Percentiles rank a stretch among this genome's conserved stretches.
Evolutionary conservation across 1,284 basidiomycete species (phyloP).

Genomic region (Rugosomyces carneus): DNA sequence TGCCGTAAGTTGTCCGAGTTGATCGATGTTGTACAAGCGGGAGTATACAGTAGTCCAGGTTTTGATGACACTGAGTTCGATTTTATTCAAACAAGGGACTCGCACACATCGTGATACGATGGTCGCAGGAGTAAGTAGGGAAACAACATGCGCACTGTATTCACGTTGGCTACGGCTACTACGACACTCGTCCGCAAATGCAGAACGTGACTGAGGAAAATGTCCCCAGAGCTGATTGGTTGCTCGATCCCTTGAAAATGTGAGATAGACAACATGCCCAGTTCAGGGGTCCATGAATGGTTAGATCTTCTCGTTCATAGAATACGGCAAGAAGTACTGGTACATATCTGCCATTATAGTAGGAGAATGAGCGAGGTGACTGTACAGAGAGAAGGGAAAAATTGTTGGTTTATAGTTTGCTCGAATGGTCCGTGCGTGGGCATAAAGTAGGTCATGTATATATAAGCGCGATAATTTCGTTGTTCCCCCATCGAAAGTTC

Average conservation of each 20-base stretch:
- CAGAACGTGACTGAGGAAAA: no score
- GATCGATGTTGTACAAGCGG: no score
- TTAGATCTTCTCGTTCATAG: slow-evolving; percentile 37
- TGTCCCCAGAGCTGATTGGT: slow-evolving; percentile 70
- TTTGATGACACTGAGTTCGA: no score
- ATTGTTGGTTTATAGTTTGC: no score
- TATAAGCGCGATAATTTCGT: slow-evolving; percentile 12
- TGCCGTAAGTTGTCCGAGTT: no score
- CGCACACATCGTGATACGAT: no score
- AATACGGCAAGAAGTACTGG: background rate
- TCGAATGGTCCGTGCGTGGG: slow-evolving; percentile 60
- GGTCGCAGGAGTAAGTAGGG: no score
- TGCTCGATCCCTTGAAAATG: slow-evolving; percentile 40
- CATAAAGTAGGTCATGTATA: slow-evolving; percentile 21
- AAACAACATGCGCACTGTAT: no score
- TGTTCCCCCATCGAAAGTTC: slow-evolving; percentile 52
- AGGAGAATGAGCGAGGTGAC: slow-evolving; percentile 47
- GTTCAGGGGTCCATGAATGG: slow-evolving; percentile 30
- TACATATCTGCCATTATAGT: slow-evolving; percentile 4
- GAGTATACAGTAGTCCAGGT: no score
- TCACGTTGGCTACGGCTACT: no score
- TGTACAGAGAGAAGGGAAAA: slow-evolving; percentile 37
- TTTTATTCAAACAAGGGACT: no score
- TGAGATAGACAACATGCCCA: slow-evolving; percentile 66
- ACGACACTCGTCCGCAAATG: no score